Base-by-base conservation (phyloP, 2,329 filamentous ascomycete species). In the Whalleya microplaca region DNA sequence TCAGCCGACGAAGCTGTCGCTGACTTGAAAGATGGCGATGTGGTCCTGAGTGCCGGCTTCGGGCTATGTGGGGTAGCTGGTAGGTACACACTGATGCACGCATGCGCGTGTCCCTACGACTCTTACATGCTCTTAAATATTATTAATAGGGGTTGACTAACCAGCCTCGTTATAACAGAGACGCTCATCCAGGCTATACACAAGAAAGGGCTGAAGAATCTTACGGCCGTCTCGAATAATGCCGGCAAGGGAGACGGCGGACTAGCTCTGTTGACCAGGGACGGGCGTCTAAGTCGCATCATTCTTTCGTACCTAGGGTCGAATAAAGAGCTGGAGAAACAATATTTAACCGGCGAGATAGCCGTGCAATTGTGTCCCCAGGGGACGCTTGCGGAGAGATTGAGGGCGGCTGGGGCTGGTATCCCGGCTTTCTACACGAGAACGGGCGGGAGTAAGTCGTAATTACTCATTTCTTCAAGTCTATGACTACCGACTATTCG, bases 381-480 rank as follows among this genome's bases (percentile, higher is more conserved):
- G 66, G 90, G 90, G 3, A 90, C 88, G 0, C 78, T 91, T 49
- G 88, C 88, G 0, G 88, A 91, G 76, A 81, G 89, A 62, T 83
- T 91, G 65, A 80, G 89, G 42, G 88, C 88, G 6, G 90, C 85
- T 1, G 90, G 89, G 3, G 87, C 88, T 21, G 90, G 90, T 8
- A 91, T 93, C 48, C 89, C 90, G 1, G 90, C 90, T 0, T 93
- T 95, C 70, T 95, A 87, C 68, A 93, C 91, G 0, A 87, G 90
- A 0, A 91, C 90, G 0, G 90, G 86, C 53, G 84, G 84, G 40
- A 80, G 84, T 85, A 77, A 68, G 80, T 79, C 21, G 6, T 5
- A 41, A 45, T 2, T 1, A 23, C 29, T 41, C 37, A 23, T 32
- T 27, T 27, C 10, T 44, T 27, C 23, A 27, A 27, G 23, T 9